Percentiles rank a stretch among this genome's conserved stretches.
These are phyloP conservation scores for Chenopodium suecicum DNA, from an alignment of 148 eudicot species.

Conservation along the genomic window DNA sequence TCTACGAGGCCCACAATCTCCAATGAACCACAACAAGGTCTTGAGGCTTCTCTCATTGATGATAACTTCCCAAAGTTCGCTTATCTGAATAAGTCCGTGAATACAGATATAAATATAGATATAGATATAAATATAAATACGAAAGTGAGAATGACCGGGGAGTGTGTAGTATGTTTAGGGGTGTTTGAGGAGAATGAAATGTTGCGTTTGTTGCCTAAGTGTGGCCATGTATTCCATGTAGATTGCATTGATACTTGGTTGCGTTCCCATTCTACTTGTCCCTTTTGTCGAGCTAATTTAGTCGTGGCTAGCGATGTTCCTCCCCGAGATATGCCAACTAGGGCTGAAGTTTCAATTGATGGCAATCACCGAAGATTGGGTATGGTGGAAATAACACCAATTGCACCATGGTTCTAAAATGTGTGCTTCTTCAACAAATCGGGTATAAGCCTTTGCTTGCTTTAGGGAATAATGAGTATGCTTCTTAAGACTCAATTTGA, in stretches of 20 bases:
- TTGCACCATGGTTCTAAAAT: background rate
- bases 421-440: background rate
- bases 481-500: no score
- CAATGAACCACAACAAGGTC: background rate
- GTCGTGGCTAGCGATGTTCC: background rate
- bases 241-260: conserved; percentile 30
- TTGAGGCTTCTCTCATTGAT: background rate
- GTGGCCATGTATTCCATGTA: conserved; percentile 26
- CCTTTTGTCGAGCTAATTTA: conserved; percentile 23
- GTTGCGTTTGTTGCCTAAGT: conserved; percentile 19
- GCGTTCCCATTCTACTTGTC: conserved; percentile 15
- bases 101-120: background rate
- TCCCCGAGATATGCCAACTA: background rate
- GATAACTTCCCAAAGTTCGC: conserved; percentile 7
- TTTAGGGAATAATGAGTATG: background rate
- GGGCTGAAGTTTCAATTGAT: background rate
- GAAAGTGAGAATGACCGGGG: background rate
- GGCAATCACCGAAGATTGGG: background rate
- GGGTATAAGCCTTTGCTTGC: background rate
- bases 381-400: background rate
- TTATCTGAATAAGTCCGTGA: no score
- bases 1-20: background rate
- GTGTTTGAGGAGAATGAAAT: conserved; percentile 15
- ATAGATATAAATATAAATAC: background rate
- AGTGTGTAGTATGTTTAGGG: conserved; percentile 32